Percentiles rank a stretch among this genome's conserved stretches.
phyloP scores from a whole-genome alignment of 805 yeast species.

The Metschnikowia peoriensis region DNA sequence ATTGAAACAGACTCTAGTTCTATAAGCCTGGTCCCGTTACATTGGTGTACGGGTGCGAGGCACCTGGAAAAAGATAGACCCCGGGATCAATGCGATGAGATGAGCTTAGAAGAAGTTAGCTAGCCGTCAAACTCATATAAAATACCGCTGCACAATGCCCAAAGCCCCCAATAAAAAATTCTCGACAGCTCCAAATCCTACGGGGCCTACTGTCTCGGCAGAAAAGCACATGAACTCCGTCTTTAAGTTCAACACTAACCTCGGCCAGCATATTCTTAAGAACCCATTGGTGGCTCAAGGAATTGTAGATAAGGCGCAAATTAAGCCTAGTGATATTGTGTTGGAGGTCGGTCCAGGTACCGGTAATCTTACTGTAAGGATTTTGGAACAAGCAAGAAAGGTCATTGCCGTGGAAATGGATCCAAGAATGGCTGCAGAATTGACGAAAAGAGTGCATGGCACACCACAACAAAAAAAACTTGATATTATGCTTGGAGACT shows the following conservation, averaged over 20 bases:
- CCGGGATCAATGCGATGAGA: conserved; percentile 11
- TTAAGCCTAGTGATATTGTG: conserved; percentile 88
- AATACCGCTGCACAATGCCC: conserved; percentile 42
- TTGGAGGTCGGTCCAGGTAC: conserved; percentile 99
- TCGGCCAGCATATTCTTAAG: conserved; percentile 95
- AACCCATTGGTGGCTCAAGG: conserved; percentile 98
- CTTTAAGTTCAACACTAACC: conserved; percentile 93
- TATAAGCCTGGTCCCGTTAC: too few relatives aligned
- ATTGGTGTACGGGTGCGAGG: neutral
- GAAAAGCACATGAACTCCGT: conserved; percentile 75
- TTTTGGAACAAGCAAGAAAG: conserved; percentile 85
- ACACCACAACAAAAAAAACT: conserved; percentile 90
- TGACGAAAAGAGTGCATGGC: conserved; percentile 95
- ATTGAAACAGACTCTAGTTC: too few relatives aligned
- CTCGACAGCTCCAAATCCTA: conserved; percentile 42
- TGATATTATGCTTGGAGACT: conserved; percentile 91
- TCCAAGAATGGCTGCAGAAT: conserved; percentile 99
- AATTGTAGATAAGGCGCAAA: conserved; percentile 92
- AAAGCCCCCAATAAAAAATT: conserved; percentile 66
- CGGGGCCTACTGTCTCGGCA: conserved; percentile 61
- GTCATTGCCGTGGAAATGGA: conserved; percentile 98
- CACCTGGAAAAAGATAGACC: neutral
- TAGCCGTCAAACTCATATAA: neutral
- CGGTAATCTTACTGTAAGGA: conserved; percentile 92
- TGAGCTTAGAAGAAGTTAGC: neutral